Conservation (phyloP, 768 basidiomycete genomes). For the Collybia mongolica region DNA sequence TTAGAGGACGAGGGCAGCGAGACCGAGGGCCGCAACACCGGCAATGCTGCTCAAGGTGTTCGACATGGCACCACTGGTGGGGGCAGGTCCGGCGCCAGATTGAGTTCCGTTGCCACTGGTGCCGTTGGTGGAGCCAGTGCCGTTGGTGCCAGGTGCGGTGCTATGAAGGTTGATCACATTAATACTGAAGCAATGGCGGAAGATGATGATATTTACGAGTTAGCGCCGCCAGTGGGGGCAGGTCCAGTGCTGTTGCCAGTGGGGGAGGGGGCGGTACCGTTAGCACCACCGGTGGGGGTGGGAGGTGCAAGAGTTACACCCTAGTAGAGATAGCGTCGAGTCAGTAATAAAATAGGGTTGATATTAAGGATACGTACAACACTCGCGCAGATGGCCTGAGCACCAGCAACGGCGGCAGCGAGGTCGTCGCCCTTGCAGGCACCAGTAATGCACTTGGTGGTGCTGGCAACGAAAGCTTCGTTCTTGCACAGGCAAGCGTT, state of each 20-base stretch:
- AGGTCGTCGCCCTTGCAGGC: constrained; percentile 51
- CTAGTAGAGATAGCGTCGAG: constrained; percentile 24
- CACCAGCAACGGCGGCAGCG: constrained; percentile 33
- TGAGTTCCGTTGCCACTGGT: constrained; percentile 10
- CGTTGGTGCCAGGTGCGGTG: not conserved
- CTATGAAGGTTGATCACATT: not conserved
- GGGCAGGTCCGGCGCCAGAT: constrained; percentile 12
- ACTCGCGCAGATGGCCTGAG: constrained; percentile 41
- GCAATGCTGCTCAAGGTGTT: constrained; percentile 33
- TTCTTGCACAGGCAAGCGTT: constrained; percentile 57
- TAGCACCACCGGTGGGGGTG: constrained; percentile 6
- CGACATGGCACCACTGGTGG: constrained; percentile 17
- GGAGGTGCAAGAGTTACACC: constrained; percentile 44
- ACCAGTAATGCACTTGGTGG: constrained; percentile 46
- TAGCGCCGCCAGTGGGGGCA: constrained; percentile 8
- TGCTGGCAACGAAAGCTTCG: constrained; percentile 39
- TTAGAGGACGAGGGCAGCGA: constrained; percentile 46
- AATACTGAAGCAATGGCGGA: constrained; percentile 3
- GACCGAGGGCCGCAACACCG: constrained; percentile 41
- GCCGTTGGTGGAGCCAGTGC: constrained; percentile 5
- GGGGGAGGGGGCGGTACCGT: constrained; percentile 17
- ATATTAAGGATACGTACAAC: constrained; percentile 40
- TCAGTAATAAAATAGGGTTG: not conserved
- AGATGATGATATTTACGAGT: not conserved
- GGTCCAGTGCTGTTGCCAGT: constrained; percentile 9